Conservation (phyloP, 768 basidiomycete species). For the Omphalotus guepiniiformis region DNA sequence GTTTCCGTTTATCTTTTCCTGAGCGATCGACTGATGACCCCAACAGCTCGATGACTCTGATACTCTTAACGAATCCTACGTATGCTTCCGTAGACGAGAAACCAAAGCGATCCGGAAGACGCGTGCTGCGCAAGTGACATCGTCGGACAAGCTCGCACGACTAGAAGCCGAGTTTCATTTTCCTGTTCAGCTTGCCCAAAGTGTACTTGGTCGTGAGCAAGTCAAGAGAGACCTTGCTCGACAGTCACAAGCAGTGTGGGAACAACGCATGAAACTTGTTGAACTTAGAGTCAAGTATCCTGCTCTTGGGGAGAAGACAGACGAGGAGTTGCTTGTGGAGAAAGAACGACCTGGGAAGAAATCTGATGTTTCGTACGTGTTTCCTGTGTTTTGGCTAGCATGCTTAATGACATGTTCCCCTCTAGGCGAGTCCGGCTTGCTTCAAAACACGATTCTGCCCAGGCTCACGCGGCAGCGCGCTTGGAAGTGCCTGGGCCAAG, state of each 20-base stretch:
- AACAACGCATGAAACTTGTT: slow-evolving; percentile 66
- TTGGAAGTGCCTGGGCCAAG: slow-evolving; percentile 54
- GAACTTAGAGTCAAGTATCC: slow-evolving; percentile 80
- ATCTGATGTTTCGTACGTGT: slow-evolving; percentile 36
- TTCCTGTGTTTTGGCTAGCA: slow-evolving; percentile 12
- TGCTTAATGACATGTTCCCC: background rate
- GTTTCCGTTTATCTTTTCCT: slow-evolving; percentile 21
- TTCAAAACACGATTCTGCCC: background rate
- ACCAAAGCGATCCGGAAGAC: slow-evolving; percentile 94
- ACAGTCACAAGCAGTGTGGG: slow-evolving; percentile 68
- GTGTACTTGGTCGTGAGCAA: slow-evolving; percentile 67
- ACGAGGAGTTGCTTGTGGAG: slow-evolving; percentile 71
- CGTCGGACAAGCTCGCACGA: slow-evolving; percentile 83
- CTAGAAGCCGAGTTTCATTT: slow-evolving; percentile 72
- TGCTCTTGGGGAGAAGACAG: slow-evolving; percentile 52
- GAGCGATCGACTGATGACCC: slow-evolving; percentile 3
- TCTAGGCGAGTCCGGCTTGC: slow-evolving; percentile 2
- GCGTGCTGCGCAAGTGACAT: slow-evolving; percentile 83
- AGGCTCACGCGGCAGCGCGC: background rate
- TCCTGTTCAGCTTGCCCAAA: slow-evolving; percentile 68
- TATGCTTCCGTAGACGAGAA: slow-evolving; percentile 95
- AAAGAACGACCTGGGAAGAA: slow-evolving; percentile 64
- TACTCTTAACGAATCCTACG: slow-evolving; percentile 86
- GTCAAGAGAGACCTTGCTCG: slow-evolving; percentile 64
- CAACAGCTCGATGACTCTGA: slow-evolving; percentile 83